Conservation (phyloP, 495 filamentous ascomycete genomes). For the Penicillium bialowiezense region DNA sequence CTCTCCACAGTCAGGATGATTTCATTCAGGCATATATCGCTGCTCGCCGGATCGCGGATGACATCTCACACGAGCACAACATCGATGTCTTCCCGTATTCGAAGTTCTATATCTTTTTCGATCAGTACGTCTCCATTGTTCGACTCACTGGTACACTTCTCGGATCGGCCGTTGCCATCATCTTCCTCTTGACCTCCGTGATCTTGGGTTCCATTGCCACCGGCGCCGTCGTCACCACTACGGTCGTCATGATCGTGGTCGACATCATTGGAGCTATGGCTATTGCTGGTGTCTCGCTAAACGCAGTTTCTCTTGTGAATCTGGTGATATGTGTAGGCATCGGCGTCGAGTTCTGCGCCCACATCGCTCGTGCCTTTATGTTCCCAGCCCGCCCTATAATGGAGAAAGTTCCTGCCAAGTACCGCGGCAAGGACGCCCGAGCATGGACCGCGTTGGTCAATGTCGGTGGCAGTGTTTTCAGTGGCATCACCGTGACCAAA, state of each 20-base stretch:
- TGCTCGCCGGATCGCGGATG: conserved; percentile 81
- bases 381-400: conserved; percentile 78
- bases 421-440: conserved; percentile 75
- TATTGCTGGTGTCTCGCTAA: conserved; percentile 81
- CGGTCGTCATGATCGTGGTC: conserved; percentile 88
- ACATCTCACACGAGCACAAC: conserved; percentile 62
- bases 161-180: conserved; percentile 76
- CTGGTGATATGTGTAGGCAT: conserved; percentile 96
- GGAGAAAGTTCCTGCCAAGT: conserved; percentile 62
- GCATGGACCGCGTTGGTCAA: conserved; percentile 92
- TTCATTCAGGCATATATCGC: conserved; percentile 89
- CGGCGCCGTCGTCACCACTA: conserved; percentile 74
- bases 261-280: conserved; percentile 96
- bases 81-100: conserved; percentile 91
- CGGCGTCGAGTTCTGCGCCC: conserved; percentile 94
- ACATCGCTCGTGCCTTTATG: conserved; percentile 93
- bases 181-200: conserved; percentile 70
- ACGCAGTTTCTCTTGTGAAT: conserved; percentile 96
- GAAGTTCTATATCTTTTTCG: conserved; percentile 98
- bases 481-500: conserved; percentile 95
- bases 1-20: conserved; percentile 82
- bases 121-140: conserved; percentile 89
- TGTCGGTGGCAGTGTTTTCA: conserved; percentile 90
- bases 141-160: conserved; percentile 73
- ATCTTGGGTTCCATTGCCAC: conserved; percentile 84